Evolutionary conservation across 129 eudicot genomes (phyloP), one percentile per base, ranked within the genome.

Genomic region (Gnaphalium uliginosum): DNA sequence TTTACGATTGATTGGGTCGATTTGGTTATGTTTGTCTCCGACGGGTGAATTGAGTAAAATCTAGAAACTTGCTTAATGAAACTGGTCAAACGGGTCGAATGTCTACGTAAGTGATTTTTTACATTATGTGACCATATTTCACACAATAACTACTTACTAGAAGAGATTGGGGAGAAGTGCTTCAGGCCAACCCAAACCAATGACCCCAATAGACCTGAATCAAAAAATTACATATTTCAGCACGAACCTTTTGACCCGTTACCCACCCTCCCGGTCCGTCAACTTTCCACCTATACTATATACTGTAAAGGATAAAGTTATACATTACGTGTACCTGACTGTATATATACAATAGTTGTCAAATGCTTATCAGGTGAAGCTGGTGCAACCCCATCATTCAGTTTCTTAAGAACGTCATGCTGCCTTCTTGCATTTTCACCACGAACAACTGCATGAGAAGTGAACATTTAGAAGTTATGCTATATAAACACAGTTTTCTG

Each of bases 381-480:
- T 54, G 63, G 62, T 30, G 87, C 82, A 81, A 71, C 78, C 71
- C 76, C 82, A 56, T 70, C 73, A 70, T 76, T 84, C 79, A 78
- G 58, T 60, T 74, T 63, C 51, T 81, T 71, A 69, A 85, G 37
- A 51, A 39, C 72, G 48, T 24, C 71, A 74, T 79, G 85, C 80
- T 85, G 65, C 83, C 87, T 88, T 82, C 95, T 89, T 46, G 83
- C 88, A 81, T 81, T 87, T 83, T 91, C 96, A 79, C 97, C 96
- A 77, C 96, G 95, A 35, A 95, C 73, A 84, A 86, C 99, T 95
- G 90, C 82, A 78, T 21, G 67, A 57, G 51, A 57, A 69, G 22
- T n/a, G 37, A 59, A 56, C 33, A 33, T 39, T 37, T 17, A 8
- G 54, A n/a, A 46, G 53, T 46, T 46, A 2, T 46, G 18, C 53